These are phyloP conservation scores for Arabidopsis thaliana DNA, from an alignment of 345 rosid species.

Conservation along the genomic window DNA sequence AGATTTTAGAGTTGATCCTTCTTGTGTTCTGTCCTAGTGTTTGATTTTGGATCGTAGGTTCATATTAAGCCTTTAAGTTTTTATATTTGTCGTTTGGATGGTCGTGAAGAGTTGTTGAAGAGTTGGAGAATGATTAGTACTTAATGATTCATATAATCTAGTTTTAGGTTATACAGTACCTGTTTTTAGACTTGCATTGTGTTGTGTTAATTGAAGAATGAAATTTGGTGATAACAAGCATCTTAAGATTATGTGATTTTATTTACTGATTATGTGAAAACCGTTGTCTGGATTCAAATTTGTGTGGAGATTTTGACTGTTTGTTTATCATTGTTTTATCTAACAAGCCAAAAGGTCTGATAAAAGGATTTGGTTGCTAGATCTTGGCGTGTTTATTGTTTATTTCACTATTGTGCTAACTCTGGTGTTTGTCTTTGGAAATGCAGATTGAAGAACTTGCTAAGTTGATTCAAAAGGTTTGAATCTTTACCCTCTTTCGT, in stretches of 20 bases:
- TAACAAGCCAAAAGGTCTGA: conserved; percentile 1
- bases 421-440: conserved; percentile 15
- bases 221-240: conserved; percentile 13
- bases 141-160: neutral
- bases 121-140: conserved; percentile 19
- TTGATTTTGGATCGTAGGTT: conserved; percentile 6
- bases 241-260: conserved; percentile 13
- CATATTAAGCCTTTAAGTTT: conserved; percentile 6
- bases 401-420: conserved; percentile 5
- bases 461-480: conserved; percentile 60
- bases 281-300: neutral
- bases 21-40: conserved; percentile 8
- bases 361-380: neutral
- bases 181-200: conserved; percentile 31
- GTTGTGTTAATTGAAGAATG: conserved; percentile 26
- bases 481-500: conserved; percentile 12
- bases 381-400: conserved; percentile 15
- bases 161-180: conserved; percentile 10
- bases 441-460: conserved; percentile 70
- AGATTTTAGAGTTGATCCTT: conserved; percentile 22
- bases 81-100: neutral
- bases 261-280: neutral
- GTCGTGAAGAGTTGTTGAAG: neutral
- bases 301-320: neutral
- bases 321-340: conserved; percentile 7